Base-by-base conservation (phyloP, 2,329 filamentous ascomycete genomes). In the Venturia pyrina region DNA sequence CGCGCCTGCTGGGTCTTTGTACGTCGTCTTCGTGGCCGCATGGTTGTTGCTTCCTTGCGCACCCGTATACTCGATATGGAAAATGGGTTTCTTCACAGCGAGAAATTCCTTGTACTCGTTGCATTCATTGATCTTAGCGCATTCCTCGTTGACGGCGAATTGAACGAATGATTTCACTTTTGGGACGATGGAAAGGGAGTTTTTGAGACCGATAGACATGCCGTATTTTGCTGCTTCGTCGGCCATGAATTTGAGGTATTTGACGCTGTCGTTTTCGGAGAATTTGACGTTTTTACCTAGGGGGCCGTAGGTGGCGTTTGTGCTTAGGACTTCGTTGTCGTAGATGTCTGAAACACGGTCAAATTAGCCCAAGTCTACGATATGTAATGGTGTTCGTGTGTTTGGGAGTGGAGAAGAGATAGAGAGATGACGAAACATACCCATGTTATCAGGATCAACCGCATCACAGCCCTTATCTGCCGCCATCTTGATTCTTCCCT, bases 141-240 rank as follows among this genome's bases (percentile, higher is more conserved):
- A 90, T 75, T 89, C 82, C 78, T 90, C 88, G 74, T 89, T 89
- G 70, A 91, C 87, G 5, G 80, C 82, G 75, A 88, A 91, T 71
- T 88, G 79, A 64, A 88, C 82, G 5, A 81, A 73, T 37, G 78
- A 73, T 6, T 83, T 74, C 2, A 84, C 80, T 0, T 75, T 68
- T 5, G 72, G 66, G 65, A 90, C 83, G 68, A 91, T 86, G 53
- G 77, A 79, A 13, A 79, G 83, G 0, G 84, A 85, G 71, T 90
- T 91, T 77, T 91, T 91, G 65, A 91, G 79, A 0, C 88, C 88
- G 8, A 86, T 80, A 1, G 84, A 81, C 73, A 91, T 77, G 67
- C 57, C 46, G n/a, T 56, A 62, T 43, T 50, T 65, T 2, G 37
- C 37, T 15, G 64, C 66, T 40, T 67, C 66, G 24, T 65, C 44